Conservation (phyloP, 768 basidiomycete genomes). For the Kondoa subrosea region DNA sequence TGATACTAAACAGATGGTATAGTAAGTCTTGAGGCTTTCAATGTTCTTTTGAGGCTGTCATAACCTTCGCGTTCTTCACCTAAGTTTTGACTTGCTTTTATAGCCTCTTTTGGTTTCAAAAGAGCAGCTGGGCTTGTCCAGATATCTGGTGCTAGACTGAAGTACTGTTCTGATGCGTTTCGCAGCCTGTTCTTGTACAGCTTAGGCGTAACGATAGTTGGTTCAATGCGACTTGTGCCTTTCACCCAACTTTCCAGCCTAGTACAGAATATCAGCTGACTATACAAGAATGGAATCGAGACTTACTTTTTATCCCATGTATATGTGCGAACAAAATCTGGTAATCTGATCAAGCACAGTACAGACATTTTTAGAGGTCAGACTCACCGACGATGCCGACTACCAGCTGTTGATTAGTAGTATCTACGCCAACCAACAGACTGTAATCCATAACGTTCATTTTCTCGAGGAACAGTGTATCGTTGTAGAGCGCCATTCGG, state of each 20-base stretch:
- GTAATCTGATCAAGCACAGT: neutral
- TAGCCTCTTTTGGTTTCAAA: neutral
- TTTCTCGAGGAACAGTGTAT: slow-evolving; percentile 86
- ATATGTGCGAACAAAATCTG: slow-evolving; percentile 87
- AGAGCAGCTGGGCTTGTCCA: slow-evolving; percentile 15
- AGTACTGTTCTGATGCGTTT: slow-evolving; percentile 19
- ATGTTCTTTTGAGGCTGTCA: too few species aligned
- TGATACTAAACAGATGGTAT: too few species aligned
- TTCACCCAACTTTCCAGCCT: slow-evolving; percentile 94
- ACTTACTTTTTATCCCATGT: slow-evolving; percentile 76
- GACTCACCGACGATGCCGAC: slow-evolving; percentile 85
- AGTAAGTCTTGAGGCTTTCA: too few species aligned
- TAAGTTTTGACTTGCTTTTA: neutral
- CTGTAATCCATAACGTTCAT: slow-evolving; percentile 76
- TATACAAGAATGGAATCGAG: neutral
- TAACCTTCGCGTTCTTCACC: slow-evolving; percentile 1
- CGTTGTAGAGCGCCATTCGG: slow-evolving; percentile 76
- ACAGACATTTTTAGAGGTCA: slow-evolving; percentile 9
- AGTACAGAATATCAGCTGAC: neutral
- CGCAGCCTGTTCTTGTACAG: slow-evolving; percentile 48
- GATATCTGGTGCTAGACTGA: slow-evolving; percentile 22
- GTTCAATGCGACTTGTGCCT: slow-evolving; percentile 81
- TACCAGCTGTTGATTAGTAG: slow-evolving; percentile 70
- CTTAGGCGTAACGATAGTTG: slow-evolving; percentile 89
- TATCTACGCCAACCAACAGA: slow-evolving; percentile 86